Evolutionary conservation across 2,329 filamentous ascomycete species (phyloP), one percentile per base, ranked within the genome.

Genomic region (Penicillium hordei): DNA sequence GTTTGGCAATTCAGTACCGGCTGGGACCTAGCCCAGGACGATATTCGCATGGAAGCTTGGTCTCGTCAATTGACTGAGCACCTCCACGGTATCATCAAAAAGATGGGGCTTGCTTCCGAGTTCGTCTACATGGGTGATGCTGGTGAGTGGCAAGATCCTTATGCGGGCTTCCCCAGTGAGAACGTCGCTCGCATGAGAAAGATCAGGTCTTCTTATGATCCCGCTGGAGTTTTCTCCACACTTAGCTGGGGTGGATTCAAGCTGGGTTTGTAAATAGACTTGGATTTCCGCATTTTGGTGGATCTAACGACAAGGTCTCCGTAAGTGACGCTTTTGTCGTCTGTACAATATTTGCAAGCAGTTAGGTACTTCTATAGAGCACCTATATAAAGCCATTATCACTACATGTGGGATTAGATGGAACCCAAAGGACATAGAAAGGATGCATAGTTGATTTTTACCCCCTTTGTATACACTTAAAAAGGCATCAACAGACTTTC

Each of bases 81-180:
- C 17, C 61, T 72, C 8, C 73, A 79, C 52, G 44, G 51, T 3
- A 52, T 68, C 12, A 76, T 76, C 55, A 59, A 68, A 25, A 60
- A 61, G 1, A 64, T 69, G n/a, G 70, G 69, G 0, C 29, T 75
- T 1, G 64, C 70, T 1, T 66, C 61, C 1, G 75, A 76, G 10
- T 75, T 76, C 36, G 19, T 76, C 2, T 76, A 76, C 38, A 72
- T 75, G 66, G 72, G 72, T 1, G 75, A 76, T 55, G 70, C 72
- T 3, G 72, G 68, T 2, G 73, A 76, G 25, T 74, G 65, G 60
- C 75, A 78, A 53, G 68, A 77, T 55, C 68, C 71, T 0, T 76
- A 73, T 52, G 61, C 60, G 2, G 69, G 67, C 0, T 75, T 76
- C 43, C 69, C 71, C 0, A 34, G 48, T 6, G 68, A 71, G 46